Evolutionary conservation across 2,329 filamentous ascomycete genomes (phyloP), one percentile per base, ranked within the genome.

Genomic region (Paracamarosporium sp.): DNA sequence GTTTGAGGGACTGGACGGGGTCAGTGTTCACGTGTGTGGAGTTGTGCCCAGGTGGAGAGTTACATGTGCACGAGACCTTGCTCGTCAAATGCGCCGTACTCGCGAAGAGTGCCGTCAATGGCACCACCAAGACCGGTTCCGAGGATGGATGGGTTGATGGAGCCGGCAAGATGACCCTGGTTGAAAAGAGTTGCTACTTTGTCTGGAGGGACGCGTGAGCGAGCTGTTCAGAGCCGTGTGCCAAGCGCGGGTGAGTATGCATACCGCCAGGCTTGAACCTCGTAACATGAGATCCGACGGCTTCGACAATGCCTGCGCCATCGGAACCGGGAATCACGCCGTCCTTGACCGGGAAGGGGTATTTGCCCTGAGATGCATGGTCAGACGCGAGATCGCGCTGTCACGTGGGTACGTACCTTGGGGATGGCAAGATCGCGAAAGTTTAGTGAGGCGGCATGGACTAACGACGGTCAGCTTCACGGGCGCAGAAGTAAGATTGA

Each of bases 71-170:
- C 88, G 4, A 94, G 80, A 1, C 90, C 90, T 22, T 80, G 72
- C 67, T 92, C 88, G 57, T 85, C 81, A 71, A 90, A 92, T 11
- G 86, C 84, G 57, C 80, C 90, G 63, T 90, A 87, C 64, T 89
- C 81, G 43, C 89, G 85, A 25, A 94, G 81, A 0, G 84, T 85
- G 56, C 91, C 91, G 66, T 93, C 86, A 1, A 90, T 55, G 11
- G 81, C 81, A 47, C 89, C 90, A 53, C 91, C 91, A 1, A 93
- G 83, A 2, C 89, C 89, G 1, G 86, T 86, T 0, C 59, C 53
- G 4, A 81, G 60, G 28, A 72, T 69, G 15, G 70, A 45, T 17
- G 60, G 63, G 27, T 78, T 76, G 17, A 86, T 72, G 1, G 77
- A 76, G 41, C 83, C 84, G 25, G 77, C 83, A 50, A 85, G 77